Conservation (phyloP, 2,329 filamentous ascomycete species). For the Fusarium dlaminii region DNA sequence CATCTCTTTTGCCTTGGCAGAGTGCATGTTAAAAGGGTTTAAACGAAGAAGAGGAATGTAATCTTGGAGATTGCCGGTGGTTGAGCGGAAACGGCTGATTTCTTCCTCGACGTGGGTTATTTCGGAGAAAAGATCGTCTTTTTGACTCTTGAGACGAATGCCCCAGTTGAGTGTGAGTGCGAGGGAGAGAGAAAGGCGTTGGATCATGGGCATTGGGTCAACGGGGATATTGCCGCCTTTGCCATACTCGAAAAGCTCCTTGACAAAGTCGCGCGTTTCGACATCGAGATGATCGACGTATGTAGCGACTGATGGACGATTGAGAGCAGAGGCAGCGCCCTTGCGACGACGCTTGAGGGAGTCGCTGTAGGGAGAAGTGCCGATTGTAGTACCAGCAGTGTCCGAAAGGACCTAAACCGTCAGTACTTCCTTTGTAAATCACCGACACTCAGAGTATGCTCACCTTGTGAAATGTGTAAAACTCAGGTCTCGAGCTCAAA, state of each 20-base stretch:
- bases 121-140: slow-evolving; percentile 69
- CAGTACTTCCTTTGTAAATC: accelerated
- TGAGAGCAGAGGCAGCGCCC: slow-evolving; percentile 71
- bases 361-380: slow-evolving; percentile 73
- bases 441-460: accelerated
- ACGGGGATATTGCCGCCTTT: slow-evolving; percentile 62
- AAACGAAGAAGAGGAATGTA: slow-evolving; percentile 67
- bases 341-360: slow-evolving; percentile 71
- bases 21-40: slow-evolving; percentile 70
- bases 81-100: slow-evolving; percentile 67
- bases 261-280: slow-evolving; percentile 70
- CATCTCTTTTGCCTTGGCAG: slow-evolving; percentile 67
- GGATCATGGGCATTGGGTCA: slow-evolving; percentile 75
- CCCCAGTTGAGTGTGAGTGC: slow-evolving; percentile 74
- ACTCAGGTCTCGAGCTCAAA: slow-evolving; percentile 63
- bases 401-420: slow-evolving; percentile 65
- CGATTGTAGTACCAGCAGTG: slow-evolving; percentile 73
- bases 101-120: slow-evolving; percentile 71
- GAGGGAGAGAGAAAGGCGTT: slow-evolving; percentile 69
- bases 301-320: slow-evolving; percentile 70
- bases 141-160: slow-evolving; percentile 64
- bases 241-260: slow-evolving; percentile 68
- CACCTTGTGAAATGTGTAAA: slow-evolving; percentile 69
- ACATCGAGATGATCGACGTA: slow-evolving; percentile 71
- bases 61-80: slow-evolving; percentile 69